phyloP scores from a whole-genome alignment of 306 rosid species.

The Gleditsia sinensis region DNA sequence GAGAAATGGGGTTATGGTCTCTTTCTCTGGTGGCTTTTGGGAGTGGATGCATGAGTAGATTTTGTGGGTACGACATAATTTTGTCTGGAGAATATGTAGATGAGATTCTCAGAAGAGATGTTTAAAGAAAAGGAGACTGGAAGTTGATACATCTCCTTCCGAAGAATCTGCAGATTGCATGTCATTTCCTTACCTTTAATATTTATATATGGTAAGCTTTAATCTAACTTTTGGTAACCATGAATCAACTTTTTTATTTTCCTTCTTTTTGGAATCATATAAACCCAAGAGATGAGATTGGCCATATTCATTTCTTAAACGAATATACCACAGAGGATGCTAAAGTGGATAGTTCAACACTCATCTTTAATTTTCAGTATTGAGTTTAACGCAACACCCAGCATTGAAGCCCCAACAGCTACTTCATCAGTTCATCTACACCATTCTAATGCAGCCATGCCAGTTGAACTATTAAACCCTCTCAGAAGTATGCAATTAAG shows the following conservation, averaged over 20 bases:
- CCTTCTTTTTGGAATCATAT: slow-evolving; percentile 1
- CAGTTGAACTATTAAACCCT: neutral
- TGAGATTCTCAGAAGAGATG: slow-evolving; percentile 45
- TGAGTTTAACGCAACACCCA: too few species aligned
- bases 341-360: neutral
- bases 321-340: slow-evolving; percentile 12
- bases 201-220: slow-evolving; percentile 30
- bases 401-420: neutral
- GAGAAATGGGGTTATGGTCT: slow-evolving; percentile 27
- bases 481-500: neutral
- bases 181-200: slow-evolving; percentile 42
- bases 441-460: neutral
- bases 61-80: slow-evolving; percentile 32
- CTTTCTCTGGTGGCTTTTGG: slow-evolving; percentile 43
- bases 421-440: too few species aligned
- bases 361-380: too few species aligned
- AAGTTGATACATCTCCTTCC: slow-evolving; percentile 26
- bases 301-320: neutral
- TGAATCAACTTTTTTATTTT: neutral
- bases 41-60: slow-evolving; percentile 52
- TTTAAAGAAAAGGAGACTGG: neutral
- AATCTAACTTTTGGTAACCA: slow-evolving; percentile 6
- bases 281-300: neutral
- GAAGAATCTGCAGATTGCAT: slow-evolving; percentile 50
- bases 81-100: slow-evolving; percentile 35